Conservation (phyloP, 75 land plant genomes). For the Picea sitchensis region DNA sequence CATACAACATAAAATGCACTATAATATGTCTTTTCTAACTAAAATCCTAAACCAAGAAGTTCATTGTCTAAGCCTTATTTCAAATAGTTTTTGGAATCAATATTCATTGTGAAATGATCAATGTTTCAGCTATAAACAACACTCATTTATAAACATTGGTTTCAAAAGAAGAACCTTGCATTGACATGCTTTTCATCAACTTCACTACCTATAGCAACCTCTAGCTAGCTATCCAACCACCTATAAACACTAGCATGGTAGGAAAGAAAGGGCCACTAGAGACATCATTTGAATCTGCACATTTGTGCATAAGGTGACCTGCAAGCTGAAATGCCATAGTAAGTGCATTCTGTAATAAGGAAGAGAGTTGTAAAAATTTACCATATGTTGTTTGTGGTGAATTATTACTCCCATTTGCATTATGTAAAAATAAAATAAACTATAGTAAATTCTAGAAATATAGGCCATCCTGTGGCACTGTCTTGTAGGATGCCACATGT, state of each 20-base stretch:
- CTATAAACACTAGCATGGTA: constrained; percentile 48
- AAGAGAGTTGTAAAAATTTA: constrained; percentile 10
- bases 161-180: constrained; percentile 47
- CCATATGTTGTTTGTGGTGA: constrained; percentile 5
- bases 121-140: no score
- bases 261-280: constrained; percentile 44
- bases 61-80: no score
- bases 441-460: no score
- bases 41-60: no score
- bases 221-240: constrained; percentile 50
- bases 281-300: constrained; percentile 23
- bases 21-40: no score
- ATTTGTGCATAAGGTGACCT: constrained; percentile 45
- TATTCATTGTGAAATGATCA: no score
- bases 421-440: constrained; percentile 40
- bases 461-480: no score
- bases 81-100: no score
- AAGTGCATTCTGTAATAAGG: constrained; percentile 23
- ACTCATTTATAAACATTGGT: neutral
- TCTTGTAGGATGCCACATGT: no score
- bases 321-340: constrained; percentile 41
- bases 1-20: no score
- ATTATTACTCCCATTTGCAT: constrained; percentile 18
- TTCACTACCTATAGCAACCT: constrained; percentile 25
- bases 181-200: constrained; percentile 28